Evolutionary conservation across 2,329 filamentous ascomycete species (phyloP).

Genomic region (Penicillium rolfsii): DNA sequence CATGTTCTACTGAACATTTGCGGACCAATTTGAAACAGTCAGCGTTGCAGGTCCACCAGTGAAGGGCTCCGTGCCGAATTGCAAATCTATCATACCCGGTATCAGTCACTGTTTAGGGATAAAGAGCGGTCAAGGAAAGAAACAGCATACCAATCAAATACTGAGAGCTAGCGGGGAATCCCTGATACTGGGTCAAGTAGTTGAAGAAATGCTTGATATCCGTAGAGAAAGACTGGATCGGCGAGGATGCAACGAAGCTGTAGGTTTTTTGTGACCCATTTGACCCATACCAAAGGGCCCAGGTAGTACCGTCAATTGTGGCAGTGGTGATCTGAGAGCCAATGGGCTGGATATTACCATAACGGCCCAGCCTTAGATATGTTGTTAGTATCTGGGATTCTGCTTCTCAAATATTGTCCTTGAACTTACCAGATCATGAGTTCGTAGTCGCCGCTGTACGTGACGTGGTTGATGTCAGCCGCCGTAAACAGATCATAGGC

Average conservation of each 20-base stretch:
- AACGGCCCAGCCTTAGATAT: background rate
- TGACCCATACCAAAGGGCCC: constrained; percentile 61
- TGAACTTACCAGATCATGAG: constrained; percentile 61
- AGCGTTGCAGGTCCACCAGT: constrained; percentile 52
- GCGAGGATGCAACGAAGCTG: constrained; percentile 55
- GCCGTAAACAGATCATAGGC: constrained; percentile 63
- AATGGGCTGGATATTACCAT: constrained; percentile 56
- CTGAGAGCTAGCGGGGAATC: constrained; percentile 51
- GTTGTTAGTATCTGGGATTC: background rate
- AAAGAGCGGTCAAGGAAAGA: no score
- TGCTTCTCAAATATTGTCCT: constrained; percentile 34
- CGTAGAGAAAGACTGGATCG: constrained; percentile 56
- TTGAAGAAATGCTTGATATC: constrained; percentile 60
- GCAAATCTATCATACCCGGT: constrained; percentile 16
- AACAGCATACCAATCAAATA: constrained; percentile 46
- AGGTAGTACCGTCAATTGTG: constrained; percentile 55
- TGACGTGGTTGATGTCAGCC: constrained; percentile 43
- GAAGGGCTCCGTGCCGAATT: constrained; percentile 62
- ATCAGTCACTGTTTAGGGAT: background rate
- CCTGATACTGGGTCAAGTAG: constrained; percentile 56
- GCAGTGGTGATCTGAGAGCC: constrained; percentile 55
- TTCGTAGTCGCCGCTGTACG: constrained; percentile 56
- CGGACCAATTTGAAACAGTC: constrained; percentile 24
- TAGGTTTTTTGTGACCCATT: constrained; percentile 60
- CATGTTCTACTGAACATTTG: constrained; percentile 9